Percentiles rank a stretch among this genome's conserved stretches.
Conservation (phyloP, 768 basidiomycete species). For the Melanogaster broomeanus region DNA sequence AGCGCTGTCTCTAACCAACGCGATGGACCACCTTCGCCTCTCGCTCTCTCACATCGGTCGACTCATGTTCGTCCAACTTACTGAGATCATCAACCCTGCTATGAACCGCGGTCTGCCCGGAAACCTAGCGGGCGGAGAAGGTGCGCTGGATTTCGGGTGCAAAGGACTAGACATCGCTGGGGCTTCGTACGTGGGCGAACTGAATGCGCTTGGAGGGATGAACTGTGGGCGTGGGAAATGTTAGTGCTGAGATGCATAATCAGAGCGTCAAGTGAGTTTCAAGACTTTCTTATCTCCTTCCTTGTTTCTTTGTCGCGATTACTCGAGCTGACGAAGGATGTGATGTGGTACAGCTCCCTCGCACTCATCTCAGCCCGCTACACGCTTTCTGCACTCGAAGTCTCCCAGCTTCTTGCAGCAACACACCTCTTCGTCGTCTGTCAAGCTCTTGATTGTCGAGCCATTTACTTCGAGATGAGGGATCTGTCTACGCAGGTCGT, state of each 20-base stretch:
- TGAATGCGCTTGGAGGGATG: constrained; percentile 71
- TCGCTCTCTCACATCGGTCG: constrained; percentile 71
- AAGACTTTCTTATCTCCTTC: background rate
- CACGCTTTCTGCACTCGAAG: constrained; percentile 76
- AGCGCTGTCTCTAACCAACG: constrained; percentile 81
- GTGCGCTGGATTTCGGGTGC: constrained; percentile 77
- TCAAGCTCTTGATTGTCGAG: constrained; percentile 86
- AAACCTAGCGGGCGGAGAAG: constrained; percentile 75
- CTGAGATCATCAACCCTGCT: constrained; percentile 55
- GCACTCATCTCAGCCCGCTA: constrained; percentile 83
- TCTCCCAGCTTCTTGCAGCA: constrained; percentile 71
- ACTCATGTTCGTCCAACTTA: constrained; percentile 64
- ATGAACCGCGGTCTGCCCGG: constrained; percentile 82
- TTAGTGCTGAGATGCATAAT: constrained; percentile 91
- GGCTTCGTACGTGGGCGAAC: constrained; percentile 80
- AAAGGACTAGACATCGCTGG: constrained; percentile 86
- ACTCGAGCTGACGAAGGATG: background rate
- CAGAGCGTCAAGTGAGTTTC: constrained; percentile 81
- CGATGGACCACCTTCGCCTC: constrained; percentile 86
- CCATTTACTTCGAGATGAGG: constrained; percentile 67
- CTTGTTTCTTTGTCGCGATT: background rate
- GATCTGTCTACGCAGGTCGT: constrained; percentile 25
- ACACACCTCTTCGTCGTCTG: constrained; percentile 76
- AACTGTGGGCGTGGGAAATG: constrained; percentile 84
- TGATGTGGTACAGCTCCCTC: constrained; percentile 54